Percentiles rank a stretch among this genome's conserved stretches.
These are phyloP conservation scores for Pseudocercospora macadamiae DNA, from an alignment of 2,329 filamentous ascomycete species.

Conservation along the genomic window DNA sequence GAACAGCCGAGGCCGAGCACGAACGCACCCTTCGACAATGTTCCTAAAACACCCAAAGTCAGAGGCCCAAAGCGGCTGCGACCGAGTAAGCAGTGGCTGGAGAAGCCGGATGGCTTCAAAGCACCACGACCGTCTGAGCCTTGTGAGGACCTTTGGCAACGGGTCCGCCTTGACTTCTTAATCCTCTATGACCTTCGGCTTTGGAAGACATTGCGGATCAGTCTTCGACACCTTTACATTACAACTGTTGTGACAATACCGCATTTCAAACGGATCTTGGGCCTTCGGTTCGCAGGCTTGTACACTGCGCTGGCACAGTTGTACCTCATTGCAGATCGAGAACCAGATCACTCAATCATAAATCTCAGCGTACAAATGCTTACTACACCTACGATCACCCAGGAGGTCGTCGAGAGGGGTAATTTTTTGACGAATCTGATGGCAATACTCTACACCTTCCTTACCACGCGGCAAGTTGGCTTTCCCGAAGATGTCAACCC, in stretches of 20 bases:
- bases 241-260: slow-evolving; percentile 94
- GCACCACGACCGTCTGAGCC: slow-evolving; percentile 56
- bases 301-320: slow-evolving; percentile 93
- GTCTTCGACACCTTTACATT: slow-evolving; percentile 91
- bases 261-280: slow-evolving; percentile 91
- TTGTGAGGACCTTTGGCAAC: slow-evolving; percentile 84
- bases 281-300: slow-evolving; percentile 88
- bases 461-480: slow-evolving; percentile 93
- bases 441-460: slow-evolving; percentile 95
- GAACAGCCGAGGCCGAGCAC: slow-evolving; percentile 47
- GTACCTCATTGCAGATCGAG: slow-evolving; percentile 92
- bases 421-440: slow-evolving; percentile 96
- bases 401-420: slow-evolving; percentile 89
- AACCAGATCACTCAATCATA: slow-evolving; percentile 98
- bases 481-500: slow-evolving; percentile 88
- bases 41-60: slow-evolving; percentile 77
- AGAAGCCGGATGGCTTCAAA: slow-evolving; percentile 70
- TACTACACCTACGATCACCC: slow-evolving; percentile 93
- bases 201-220: slow-evolving; percentile 94
- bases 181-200: slow-evolving; percentile 91
- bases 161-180: slow-evolving; percentile 89
- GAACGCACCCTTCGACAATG: slow-evolving; percentile 52
- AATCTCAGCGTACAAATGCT: slow-evolving; percentile 96
- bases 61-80: slow-evolving; percentile 54
- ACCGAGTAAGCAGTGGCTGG: slow-evolving; percentile 82